Percentiles rank a stretch among this genome's conserved stretches.
Evolutionary conservation across 2,329 filamentous ascomycete genomes (phyloP).

Genomic region (Aulographum hederae): DNA sequence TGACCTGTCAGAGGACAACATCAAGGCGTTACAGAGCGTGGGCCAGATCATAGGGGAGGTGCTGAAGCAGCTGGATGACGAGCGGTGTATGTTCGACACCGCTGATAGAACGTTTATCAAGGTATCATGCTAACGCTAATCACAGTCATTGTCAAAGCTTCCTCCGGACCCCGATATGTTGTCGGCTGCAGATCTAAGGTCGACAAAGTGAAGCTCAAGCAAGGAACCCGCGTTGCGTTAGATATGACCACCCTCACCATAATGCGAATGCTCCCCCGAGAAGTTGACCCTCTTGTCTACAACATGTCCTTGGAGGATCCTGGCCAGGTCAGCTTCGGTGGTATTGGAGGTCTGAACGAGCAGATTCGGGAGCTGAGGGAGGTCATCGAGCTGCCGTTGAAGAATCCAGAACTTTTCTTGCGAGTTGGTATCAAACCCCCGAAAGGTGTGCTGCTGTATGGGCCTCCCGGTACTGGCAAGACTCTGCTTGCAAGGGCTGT

Average conservation of each 20-base stretch:
- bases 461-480: conserved; percentile 92
- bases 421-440: conserved; percentile 97
- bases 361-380: conserved; percentile 95
- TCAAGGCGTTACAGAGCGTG: conserved; percentile 97
- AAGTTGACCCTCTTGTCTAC: conserved; percentile 96
- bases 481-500: conserved; percentile 87
- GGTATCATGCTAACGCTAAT: neutral
- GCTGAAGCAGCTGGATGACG: conserved; percentile 94
- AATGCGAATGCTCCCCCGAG: conserved; percentile 97
- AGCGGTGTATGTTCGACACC: conserved; percentile 57
- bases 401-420: conserved; percentile 95
- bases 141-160: conserved; percentile 93
- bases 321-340: conserved; percentile 91
- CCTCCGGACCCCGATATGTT: conserved; percentile 90
- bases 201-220: conserved; percentile 92
- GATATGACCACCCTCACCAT: conserved; percentile 99
- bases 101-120: neutral
- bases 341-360: conserved; percentile 93
- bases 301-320: conserved; percentile 99
- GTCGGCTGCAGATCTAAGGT: conserved; percentile 97
- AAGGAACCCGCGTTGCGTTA: conserved; percentile 89
- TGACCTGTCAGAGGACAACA: conserved; percentile 95
- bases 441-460: conserved; percentile 91
- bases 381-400: conserved; percentile 92
- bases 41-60: conserved; percentile 99